Conservation (phyloP, 148 eudicot species). For the Rhododendron vialii region DNA sequence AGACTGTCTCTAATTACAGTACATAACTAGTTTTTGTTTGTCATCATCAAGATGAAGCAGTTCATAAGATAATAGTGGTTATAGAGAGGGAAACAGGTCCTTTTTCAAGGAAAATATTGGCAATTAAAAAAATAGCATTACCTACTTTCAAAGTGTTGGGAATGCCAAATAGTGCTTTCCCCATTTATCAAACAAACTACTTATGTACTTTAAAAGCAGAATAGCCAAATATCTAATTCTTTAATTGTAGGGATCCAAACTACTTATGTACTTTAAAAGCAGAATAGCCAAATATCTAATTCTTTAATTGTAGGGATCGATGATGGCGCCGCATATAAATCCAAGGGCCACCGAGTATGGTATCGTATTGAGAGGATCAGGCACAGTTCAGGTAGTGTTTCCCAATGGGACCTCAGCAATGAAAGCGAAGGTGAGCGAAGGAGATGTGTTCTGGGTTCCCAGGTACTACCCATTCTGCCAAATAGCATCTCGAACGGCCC, state of each 20-base stretch:
- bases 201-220: too few species aligned
- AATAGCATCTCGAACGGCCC: constrained; percentile 65
- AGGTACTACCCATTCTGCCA: constrained; percentile 91
- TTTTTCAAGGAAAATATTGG: neutral
- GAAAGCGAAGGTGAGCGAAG: constrained; percentile 62
- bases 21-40: neutral
- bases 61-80: neutral
- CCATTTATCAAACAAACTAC: neutral
- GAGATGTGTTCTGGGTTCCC: constrained; percentile 79
- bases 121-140: neutral
- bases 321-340: constrained; percentile 94
- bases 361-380: constrained; percentile 54
- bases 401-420: constrained; percentile 76
- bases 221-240: neutral
- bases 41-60: neutral
- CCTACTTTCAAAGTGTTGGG: neutral
- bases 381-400: constrained; percentile 65
- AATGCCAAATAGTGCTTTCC: neutral
- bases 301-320: constrained; percentile 44
- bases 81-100: neutral
- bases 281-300: neutral
- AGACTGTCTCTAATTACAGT: neutral
- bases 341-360: constrained; percentile 80
- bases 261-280: neutral
- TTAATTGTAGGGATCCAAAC: constrained; percentile 42